Evolutionary conservation across 2,329 filamentous ascomycete species (phyloP).

Genomic region (Venturia carpophila): DNA sequence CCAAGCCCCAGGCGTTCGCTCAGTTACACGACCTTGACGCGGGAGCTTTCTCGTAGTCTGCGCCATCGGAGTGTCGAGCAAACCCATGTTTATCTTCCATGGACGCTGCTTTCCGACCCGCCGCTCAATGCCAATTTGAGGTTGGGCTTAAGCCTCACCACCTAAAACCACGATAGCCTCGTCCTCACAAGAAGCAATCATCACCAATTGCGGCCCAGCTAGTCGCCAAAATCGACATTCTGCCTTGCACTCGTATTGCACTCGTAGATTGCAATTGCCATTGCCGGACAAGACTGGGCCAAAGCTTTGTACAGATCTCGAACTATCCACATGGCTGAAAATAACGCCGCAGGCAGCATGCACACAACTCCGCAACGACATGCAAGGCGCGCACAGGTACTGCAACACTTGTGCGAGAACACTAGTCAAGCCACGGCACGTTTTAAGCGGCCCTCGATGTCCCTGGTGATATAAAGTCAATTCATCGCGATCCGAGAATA

Average conservation of each 20-base stretch:
- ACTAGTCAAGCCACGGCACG: neutral
- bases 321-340: neutral
- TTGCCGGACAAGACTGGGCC: neutral
- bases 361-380: neutral
- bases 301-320: neutral
- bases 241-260: neutral
- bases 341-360: constrained; percentile 1
- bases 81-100: neutral
- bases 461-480: constrained; percentile 1
- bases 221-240: neutral
- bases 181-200: neutral
- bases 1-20: neutral
- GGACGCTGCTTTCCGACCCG: neutral
- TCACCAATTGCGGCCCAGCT: neutral
- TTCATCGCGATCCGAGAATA: constrained; percentile 4
- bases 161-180: neutral
- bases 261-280: neutral
- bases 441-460: neutral
- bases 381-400: neutral
- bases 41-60: neutral
- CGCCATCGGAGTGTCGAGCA: neutral
- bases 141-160: constrained; percentile 2
- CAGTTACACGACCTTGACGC: constrained; percentile 4
- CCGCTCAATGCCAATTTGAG: constrained; percentile 1
- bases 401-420: neutral